These are phyloP conservation scores for Centella asiatica DNA, from an alignment of 129 eudicot genomes.

Conservation along the genomic window DNA sequence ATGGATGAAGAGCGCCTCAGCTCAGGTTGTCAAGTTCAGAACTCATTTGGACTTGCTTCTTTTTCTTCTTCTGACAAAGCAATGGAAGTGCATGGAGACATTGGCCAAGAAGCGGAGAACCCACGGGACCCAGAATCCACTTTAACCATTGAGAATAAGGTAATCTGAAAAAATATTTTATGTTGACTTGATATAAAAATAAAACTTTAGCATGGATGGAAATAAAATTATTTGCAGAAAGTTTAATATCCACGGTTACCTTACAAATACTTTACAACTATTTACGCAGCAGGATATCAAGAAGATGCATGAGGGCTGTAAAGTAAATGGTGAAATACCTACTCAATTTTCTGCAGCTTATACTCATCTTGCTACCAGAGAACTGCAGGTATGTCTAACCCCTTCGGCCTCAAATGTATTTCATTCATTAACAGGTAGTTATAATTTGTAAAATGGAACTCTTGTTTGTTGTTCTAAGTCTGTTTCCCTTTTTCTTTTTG, in stretches of 20 bases:
- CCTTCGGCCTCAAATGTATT: neutral
- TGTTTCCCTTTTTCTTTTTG: neutral
- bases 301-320: neutral
- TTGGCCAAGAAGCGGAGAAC: neutral
- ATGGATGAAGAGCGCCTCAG: slow-evolving; percentile 17
- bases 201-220: neutral
- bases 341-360: slow-evolving; percentile 14
- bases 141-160: slow-evolving; percentile 13
- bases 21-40: slow-evolving; percentile 12
- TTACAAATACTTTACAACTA: neutral
- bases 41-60: slow-evolving; percentile 7
- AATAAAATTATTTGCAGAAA: neutral
- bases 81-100: slow-evolving; percentile 1
- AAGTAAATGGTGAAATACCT: slow-evolving; percentile 11
- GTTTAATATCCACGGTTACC: neutral
- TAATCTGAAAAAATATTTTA: neutral
- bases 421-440: neutral
- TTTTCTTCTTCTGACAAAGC: neutral
- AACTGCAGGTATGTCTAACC: slow-evolving; percentile 24
- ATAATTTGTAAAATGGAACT: neutral
- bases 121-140: slow-evolving; percentile 5
- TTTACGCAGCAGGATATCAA: slow-evolving; percentile 15
- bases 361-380: slow-evolving; percentile 18
- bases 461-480: neutral
- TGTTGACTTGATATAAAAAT: neutral